These are phyloP conservation scores for Kingdonia uniflora DNA, from an alignment of 164 flowering plant genomes.

Conservation along the genomic window DNA sequence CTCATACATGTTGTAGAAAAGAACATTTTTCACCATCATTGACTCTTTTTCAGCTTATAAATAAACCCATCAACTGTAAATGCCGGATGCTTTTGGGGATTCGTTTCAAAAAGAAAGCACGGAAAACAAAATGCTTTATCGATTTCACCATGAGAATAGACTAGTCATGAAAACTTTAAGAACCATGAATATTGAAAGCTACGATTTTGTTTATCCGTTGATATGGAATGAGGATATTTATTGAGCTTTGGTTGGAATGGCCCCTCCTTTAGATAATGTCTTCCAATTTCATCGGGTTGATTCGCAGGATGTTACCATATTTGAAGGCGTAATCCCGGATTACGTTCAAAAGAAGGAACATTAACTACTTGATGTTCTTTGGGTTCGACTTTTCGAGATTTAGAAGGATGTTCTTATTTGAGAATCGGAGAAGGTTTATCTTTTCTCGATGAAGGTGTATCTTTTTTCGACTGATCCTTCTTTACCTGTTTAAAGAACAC, in stretches of 20 bases:
- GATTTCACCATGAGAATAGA: background rate
- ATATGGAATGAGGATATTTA: background rate
- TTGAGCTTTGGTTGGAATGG: background rate
- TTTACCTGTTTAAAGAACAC: too few relatives aligned
- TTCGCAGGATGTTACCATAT: background rate
- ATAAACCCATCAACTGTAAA: constrained; percentile 4
- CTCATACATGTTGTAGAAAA: background rate
- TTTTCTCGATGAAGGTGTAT: too few relatives aligned
- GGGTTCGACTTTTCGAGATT: background rate
- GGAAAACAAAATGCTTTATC: constrained; percentile 2
- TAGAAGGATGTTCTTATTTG: background rate
- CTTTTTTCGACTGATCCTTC: too few relatives aligned
- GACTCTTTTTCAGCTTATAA: constrained; percentile 5
- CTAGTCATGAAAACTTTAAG: background rate
- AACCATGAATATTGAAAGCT: background rate
- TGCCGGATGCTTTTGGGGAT: background rate
- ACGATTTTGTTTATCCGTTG: background rate
- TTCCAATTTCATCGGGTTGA: background rate
- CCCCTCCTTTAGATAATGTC: background rate
- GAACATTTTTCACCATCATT: background rate
- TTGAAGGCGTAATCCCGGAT: constrained; percentile 1
- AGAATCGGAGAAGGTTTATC: background rate
- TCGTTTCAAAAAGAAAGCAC: constrained; percentile 3
- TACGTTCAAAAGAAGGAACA: background rate
- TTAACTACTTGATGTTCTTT: background rate